phyloP scores from a whole-genome alignment of 768 basidiomycete species.

The Suillus occidentalis region DNA sequence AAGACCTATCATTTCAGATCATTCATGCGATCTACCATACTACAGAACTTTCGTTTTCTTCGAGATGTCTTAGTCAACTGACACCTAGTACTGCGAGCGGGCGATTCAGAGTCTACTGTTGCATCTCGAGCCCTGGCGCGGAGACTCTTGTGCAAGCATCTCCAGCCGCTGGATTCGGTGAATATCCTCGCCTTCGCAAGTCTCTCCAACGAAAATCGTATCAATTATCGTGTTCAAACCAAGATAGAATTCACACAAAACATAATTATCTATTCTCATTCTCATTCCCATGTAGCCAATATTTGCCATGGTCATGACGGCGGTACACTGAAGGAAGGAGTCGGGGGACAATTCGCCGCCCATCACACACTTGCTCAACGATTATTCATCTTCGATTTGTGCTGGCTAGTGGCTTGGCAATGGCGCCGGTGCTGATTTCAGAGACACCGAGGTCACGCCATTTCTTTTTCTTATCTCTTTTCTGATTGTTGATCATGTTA shows the following conservation, averaged over 20 bases:
- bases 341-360: conserved; percentile 13
- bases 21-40: conserved; percentile 55
- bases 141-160: conserved; percentile 49
- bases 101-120: conserved; percentile 32
- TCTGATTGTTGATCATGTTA: not conserved
- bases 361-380: conserved; percentile 47
- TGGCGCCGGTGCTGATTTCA: conserved; percentile 54
- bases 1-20: conserved; percentile 60
- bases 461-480: not conserved
- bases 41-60: conserved; percentile 60
- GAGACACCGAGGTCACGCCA: conserved; percentile 56
- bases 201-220: conserved; percentile 50
- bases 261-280: not conserved
- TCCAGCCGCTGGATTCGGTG: conserved; percentile 39
- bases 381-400: conserved; percentile 48
- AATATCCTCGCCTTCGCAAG: conserved; percentile 46
- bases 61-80: conserved; percentile 43
- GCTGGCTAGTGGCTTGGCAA: conserved; percentile 47
- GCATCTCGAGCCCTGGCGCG: conserved; percentile 55
- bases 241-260: conserved; percentile 34
- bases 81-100: conserved; percentile 43
- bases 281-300: conserved; percentile 52
- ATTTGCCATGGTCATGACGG: conserved; percentile 63
- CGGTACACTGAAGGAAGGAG: conserved; percentile 24
- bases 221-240: conserved; percentile 38